phyloP scores from a whole-genome alignment of 1,139 yeast genomes.

The Maudiozyma humilis region DNA sequence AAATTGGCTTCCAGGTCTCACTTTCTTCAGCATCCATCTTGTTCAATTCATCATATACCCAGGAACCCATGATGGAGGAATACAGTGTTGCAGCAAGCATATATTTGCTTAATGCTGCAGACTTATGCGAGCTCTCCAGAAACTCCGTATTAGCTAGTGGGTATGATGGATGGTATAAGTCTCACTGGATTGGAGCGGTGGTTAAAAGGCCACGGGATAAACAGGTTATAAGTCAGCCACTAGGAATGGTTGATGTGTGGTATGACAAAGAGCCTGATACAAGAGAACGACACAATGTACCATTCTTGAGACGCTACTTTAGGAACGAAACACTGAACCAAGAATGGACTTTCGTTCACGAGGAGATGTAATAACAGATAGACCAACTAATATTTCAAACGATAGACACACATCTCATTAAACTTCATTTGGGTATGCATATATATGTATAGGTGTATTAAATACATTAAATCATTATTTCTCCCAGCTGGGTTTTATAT shows the following conservation, averaged over 20 bases:
- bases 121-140: constrained; percentile 50
- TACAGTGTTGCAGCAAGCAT: constrained; percentile 69
- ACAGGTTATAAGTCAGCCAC: constrained; percentile 13
- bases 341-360: constrained; percentile 23
- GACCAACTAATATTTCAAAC: too few species aligned
- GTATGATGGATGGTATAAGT: constrained; percentile 73
- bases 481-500: constrained; percentile 31
- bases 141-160: constrained; percentile 60
- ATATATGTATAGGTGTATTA: not conserved
- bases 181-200: constrained; percentile 75
- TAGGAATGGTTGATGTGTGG: constrained; percentile 26
- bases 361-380: not conserved
- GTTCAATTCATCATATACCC: constrained; percentile 44
- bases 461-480: constrained; percentile 6
- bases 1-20: constrained; percentile 56
- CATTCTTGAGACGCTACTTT: constrained; percentile 23
- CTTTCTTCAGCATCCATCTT: constrained; percentile 52
- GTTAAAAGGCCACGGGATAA: constrained; percentile 6
- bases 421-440: too few species aligned
- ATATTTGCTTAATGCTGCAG: constrained; percentile 56
- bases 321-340: constrained; percentile 23
- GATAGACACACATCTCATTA: too few species aligned
- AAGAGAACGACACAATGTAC: constrained; percentile 28
- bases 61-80: constrained; percentile 64
- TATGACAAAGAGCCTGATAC: constrained; percentile 26